Evolutionary conservation across 345 rosid species (phyloP).

Genomic region (Linum trigynum): DNA sequence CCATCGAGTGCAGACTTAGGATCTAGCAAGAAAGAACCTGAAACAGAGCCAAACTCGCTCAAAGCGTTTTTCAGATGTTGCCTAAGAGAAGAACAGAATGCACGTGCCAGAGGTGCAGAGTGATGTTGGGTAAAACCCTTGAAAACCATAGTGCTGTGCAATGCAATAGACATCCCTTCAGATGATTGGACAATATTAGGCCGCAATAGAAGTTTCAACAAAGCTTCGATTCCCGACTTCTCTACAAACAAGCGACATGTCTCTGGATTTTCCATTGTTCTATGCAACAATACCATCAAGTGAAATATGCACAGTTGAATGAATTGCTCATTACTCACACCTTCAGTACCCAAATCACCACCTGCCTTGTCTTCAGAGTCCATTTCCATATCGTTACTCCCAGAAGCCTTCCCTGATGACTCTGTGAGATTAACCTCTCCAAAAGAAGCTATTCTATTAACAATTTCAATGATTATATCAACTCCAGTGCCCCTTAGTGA

Average conservation of each 20-base stretch:
- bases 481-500: conserved; percentile 76
- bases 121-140: conserved; percentile 95
- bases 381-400: conserved; percentile 73
- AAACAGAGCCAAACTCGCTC: conserved; percentile 37
- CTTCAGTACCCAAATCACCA: conserved; percentile 40
- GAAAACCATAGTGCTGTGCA: conserved; percentile 95
- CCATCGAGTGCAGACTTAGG: conserved; percentile 42
- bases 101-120: conserved; percentile 75
- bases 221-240: conserved; percentile 87
- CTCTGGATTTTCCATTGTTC: conserved; percentile 92
- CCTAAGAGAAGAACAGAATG: conserved; percentile 74
- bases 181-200: conserved; percentile 87
- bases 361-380: conserved; percentile 63
- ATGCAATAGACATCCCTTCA: conserved; percentile 90
- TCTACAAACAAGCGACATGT: conserved; percentile 88
- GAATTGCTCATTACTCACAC: conserved; percentile 68
- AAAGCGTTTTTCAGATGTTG: conserved; percentile 68
- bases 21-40: conserved; percentile 72
- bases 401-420: conserved; percentile 42
- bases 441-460: conserved; percentile 62
- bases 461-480: conserved; percentile 82
- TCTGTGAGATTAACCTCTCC: conserved; percentile 38
- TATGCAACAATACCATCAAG: conserved; percentile 84
- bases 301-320: conserved; percentile 81
- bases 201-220: conserved; percentile 71